Base-by-base conservation (phyloP, 2,329 filamentous ascomycete species). In the Dactylellina leptospora region DNA sequence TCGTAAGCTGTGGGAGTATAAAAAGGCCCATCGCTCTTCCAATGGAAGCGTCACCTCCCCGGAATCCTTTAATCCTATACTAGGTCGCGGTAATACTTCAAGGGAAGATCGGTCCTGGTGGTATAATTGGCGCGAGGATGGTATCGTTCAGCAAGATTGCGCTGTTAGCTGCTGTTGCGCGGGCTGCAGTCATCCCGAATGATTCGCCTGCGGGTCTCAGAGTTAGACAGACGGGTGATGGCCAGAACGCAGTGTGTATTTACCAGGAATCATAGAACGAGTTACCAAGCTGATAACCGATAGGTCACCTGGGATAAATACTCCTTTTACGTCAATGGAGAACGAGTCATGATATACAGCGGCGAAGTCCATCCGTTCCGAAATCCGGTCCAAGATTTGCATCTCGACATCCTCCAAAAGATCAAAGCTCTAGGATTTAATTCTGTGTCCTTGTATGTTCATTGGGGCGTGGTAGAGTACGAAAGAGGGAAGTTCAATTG, bases 341-440 rank as follows among this genome's bases (percentile, higher is more conserved):
- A 92, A 77, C 84, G 89, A 8, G 81, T 90, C 45, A 86, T 91
- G 77, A 83, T 93, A 33, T 92, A 89, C 78, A 88, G 86, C 42
- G 90, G 87, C 38, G 90, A 93, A 77, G 84, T 92, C 2, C 90
- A 93, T 77, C 88, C 89, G 0, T 92, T 84, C 58, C 51, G 66
- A 44, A 71, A 71, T 86, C 87, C 0, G 8, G 86, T 89, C 1
- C 83, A 86, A 1, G 81, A 82, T 50, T 81, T 90, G 3, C 88
- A 88, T 82, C 82, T 90, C 6, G 91, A 93, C 75, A 78, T 93
- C 1, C 89, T 96, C 75, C 88, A 95, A 76, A 96, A 96, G 80
- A 86, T 93, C 79, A 92, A 90, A 79, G 88, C 90, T 0, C 80
- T 92, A 1, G 91, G 91, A 0, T 93, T 92, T 80, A 93, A 90